A percentile compares a stretch with the other conserved stretches of the same genome.
Evolutionary conservation across 305 asterid species (phyloP).

Genomic region (Rubia tinctorum): DNA sequence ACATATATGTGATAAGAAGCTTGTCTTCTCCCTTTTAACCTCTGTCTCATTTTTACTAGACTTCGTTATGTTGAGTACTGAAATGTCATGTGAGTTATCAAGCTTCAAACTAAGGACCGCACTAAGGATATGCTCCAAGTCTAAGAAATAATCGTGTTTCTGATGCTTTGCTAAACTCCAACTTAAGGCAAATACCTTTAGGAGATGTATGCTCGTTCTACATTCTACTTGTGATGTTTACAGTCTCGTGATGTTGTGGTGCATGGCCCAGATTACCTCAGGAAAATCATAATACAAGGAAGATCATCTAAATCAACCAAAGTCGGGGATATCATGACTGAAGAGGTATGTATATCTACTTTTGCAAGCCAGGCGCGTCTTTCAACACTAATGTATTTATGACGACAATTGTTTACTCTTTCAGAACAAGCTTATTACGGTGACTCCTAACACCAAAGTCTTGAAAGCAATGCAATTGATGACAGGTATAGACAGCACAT

Average conservation of each 20-base stretch:
- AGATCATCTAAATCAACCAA: conserved; percentile 95
- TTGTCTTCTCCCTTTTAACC: neutral
- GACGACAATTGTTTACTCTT: neutral
- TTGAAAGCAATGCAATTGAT: conserved; percentile 96
- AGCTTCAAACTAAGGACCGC: neutral
- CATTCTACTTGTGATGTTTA: neutral
- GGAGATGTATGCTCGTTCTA: neutral
- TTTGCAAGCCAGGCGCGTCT: neutral
- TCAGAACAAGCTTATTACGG: conserved; percentile 97
- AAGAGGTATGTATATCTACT: conserved; percentile 55
- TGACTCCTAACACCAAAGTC: conserved; percentile 85
- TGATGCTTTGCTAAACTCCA: neutral
- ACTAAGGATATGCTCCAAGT: neutral
- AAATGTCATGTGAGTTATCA: neutral
- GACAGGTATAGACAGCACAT: conserved; percentile 61
- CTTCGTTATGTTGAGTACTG: neutral
- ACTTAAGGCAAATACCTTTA: neutral
- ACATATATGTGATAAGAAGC: neutral
- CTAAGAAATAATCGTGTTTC: neutral
- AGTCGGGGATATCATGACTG: conserved; percentile 99
- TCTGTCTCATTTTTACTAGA: neutral
- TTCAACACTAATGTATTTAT: neutral
- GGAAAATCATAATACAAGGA: conserved; percentile 98
- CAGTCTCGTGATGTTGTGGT: neutral
- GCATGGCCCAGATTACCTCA: conserved; percentile 67